Evolutionary conservation across 805 yeast species (phyloP).

Genomic region (Kuraishia piskuri): DNA sequence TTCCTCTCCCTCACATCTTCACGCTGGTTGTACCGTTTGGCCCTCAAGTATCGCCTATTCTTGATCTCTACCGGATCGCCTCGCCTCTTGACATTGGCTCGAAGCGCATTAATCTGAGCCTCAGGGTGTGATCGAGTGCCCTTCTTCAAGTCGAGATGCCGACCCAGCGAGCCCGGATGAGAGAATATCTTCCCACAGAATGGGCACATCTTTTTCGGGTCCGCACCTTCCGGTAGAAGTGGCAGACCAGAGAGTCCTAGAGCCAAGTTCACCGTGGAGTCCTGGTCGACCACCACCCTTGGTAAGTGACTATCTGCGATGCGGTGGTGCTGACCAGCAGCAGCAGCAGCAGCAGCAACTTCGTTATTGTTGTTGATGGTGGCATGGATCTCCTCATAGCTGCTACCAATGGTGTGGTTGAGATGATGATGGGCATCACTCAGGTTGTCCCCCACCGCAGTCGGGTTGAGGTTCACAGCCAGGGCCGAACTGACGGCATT

Average conservation of each 20-base stretch:
- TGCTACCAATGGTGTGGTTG: not conserved
- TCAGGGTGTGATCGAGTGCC: constrained; percentile 46
- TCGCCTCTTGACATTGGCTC: constrained; percentile 42
- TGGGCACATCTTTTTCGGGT: constrained; percentile 31
- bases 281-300: not conserved
- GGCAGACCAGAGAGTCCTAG: not conserved
- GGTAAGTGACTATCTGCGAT: no score
- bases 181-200: constrained; percentile 48
- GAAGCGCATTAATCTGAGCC: constrained; percentile 33
- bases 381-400: constrained; percentile 4
- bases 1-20: constrained; percentile 39
- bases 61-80: constrained; percentile 35
- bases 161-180: constrained; percentile 50
- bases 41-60: constrained; percentile 29
- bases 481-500: constrained; percentile 6
- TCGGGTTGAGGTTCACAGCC: constrained; percentile 2
- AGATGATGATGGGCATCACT: not conserved
- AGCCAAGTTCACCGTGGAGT: not conserved
- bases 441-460: not conserved
- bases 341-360: not conserved
- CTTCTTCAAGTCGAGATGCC: constrained; percentile 48
- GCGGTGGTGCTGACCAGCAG: not conserved
- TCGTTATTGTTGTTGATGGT: constrained; percentile 3
- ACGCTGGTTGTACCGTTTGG: constrained; percentile 36
- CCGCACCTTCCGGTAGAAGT: constrained; percentile 14